These are phyloP conservation scores for Achaetomium macrosporum DNA, from an alignment of 2,329 filamentous ascomycete genomes.

Conservation along the genomic window DNA sequence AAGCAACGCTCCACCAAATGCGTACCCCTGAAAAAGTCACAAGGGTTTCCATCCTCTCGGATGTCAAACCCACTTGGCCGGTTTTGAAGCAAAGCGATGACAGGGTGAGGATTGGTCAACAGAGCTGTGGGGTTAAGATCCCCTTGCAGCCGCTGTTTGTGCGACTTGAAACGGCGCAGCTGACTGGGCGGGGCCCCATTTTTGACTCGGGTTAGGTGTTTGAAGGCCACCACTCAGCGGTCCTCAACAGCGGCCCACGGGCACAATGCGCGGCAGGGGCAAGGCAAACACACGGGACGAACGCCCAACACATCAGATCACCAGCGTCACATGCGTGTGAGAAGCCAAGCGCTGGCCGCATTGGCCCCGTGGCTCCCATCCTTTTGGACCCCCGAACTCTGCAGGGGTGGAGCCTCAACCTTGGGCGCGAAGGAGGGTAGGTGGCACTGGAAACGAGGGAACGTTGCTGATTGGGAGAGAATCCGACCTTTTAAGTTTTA, in stretches of 20 bases:
- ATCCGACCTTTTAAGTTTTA: too few species aligned
- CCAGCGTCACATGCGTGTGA: too few species aligned
- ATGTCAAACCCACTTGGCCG: conserved; percentile 1
- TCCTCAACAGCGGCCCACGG: background rate
- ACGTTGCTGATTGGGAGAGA: too few species aligned
- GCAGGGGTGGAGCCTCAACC: too few species aligned
- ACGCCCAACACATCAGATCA: background rate
- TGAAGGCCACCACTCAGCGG: conserved; percentile 1
- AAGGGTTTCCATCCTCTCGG: background rate
- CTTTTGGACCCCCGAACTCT: too few species aligned
- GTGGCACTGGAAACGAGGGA: too few species aligned
- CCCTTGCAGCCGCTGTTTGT: background rate
- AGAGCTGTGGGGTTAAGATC: too few species aligned
- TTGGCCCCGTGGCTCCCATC: too few species aligned
- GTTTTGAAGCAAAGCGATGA: conserved; percentile 6
- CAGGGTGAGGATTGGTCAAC: conserved; percentile 4
- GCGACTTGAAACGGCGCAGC: background rate
- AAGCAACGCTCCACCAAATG: background rate
- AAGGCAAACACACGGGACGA: background rate
- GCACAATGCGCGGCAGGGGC: background rate
- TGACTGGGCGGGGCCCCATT: conserved; percentile 2
- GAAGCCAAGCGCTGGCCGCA: too few species aligned
- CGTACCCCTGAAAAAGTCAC: background rate
- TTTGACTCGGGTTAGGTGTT: background rate
- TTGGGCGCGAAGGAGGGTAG: too few species aligned